A percentile compares a stretch with the other conserved stretches of the same genome.
phyloP scores from a whole-genome alignment of 2,329 filamentous ascomycete species.

The Reticulascus tulasneorum region DNA sequence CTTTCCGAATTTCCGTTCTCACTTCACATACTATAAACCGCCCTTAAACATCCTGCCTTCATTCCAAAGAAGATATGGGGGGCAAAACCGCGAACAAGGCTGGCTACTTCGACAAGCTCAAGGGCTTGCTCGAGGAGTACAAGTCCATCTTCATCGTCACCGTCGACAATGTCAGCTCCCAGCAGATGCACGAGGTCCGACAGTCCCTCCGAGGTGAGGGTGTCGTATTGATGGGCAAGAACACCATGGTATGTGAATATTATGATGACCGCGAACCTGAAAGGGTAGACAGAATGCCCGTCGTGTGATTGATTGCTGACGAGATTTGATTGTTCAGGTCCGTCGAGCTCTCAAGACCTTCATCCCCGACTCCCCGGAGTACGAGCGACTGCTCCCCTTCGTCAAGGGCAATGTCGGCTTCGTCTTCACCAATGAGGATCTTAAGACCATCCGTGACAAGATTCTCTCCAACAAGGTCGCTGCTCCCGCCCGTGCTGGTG shows the following conservation, averaged over 20 bases:
- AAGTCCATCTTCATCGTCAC: slow-evolving; percentile 95
- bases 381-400: slow-evolving; percentile 93
- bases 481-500: slow-evolving; percentile 96
- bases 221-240: slow-evolving; percentile 99
- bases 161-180: slow-evolving; percentile 99
- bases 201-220: slow-evolving; percentile 82
- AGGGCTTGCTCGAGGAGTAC: slow-evolving; percentile 94
- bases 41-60: slow-evolving; percentile 99
- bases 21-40: slow-evolving; percentile 24
- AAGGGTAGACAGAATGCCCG: no score
- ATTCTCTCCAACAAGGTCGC: slow-evolving; percentile 97
- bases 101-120: slow-evolving; percentile 99
- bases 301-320: no score
- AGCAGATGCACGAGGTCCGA: slow-evolving; percentile 99
- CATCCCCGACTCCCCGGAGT: slow-evolving; percentile 85
- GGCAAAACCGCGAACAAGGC: slow-evolving; percentile 93
- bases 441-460: slow-evolving; percentile 90
- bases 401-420: slow-evolving; percentile 98
- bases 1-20: slow-evolving; percentile 8
- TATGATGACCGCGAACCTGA: no score
- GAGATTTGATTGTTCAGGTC: slow-evolving; percentile 48
- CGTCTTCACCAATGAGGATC: slow-evolving; percentile 97
- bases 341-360: slow-evolving; percentile 98
- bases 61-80: slow-evolving; percentile 95
- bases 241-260: slow-evolving; percentile 97